phyloP scores from a whole-genome alignment of 176 grass and related monocot genomes.

The Aegilops umbellulata region DNA sequence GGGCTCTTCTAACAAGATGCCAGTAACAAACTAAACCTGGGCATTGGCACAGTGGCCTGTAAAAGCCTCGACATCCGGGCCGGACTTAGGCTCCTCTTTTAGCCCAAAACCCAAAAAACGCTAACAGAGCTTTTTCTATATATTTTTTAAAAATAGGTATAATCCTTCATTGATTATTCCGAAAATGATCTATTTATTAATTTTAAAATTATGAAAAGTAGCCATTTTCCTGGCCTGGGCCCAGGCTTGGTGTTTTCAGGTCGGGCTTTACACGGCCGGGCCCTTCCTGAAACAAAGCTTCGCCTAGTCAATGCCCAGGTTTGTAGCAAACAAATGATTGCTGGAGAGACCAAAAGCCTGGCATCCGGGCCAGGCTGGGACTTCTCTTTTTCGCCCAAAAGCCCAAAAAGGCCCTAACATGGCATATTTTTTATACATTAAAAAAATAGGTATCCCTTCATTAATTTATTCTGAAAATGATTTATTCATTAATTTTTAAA shows the following conservation, averaged over 20 bases:
- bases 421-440: background rate
- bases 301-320: too few species aligned
- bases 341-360: too few species aligned
- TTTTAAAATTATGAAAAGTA: too few species aligned
- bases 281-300: too few species aligned
- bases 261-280: too few species aligned
- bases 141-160: background rate
- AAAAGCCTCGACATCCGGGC: too few species aligned
- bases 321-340: too few species aligned
- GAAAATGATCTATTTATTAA: background rate
- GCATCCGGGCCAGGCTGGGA: background rate
- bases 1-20: background rate
- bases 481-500: background rate
- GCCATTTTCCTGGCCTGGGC: too few species aligned
- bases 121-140: background rate
- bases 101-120: background rate
- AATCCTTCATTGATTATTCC: background rate
- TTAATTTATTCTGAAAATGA: background rate
- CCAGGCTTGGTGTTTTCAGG: too few species aligned
- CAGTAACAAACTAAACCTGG: background rate
- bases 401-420: background rate
- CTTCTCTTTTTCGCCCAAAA: background rate
- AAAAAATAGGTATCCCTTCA: background rate
- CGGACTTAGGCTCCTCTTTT: background rate
- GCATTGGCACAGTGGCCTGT: background rate